A percentile compares a stretch with the other conserved stretches of the same genome.
These are phyloP conservation scores for Solanum verrucosum DNA, from an alignment of 257 asterid genomes.

Conservation along the genomic window DNA sequence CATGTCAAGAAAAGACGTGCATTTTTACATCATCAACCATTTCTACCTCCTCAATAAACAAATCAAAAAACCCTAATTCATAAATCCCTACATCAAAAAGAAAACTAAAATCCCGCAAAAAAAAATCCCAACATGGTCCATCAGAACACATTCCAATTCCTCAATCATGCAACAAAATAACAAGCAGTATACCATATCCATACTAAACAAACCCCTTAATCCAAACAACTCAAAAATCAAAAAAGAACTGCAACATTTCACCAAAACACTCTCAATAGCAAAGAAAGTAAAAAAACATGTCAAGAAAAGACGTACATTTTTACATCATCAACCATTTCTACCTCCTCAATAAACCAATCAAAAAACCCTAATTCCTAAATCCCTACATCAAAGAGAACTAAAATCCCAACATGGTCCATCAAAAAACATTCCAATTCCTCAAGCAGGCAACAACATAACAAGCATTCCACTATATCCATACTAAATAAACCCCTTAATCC, in stretches of 20 bases:
- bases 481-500: not conserved
- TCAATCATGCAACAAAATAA: constrained; percentile 7
- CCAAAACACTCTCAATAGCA: not conserved
- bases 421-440: constrained; percentile 4
- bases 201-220: not conserved
- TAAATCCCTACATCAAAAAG: not conserved
- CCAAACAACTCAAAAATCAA: not conserved
- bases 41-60: not conserved
- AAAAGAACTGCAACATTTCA: not conserved
- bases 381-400: not conserved
- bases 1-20: not conserved
- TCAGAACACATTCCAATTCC: constrained; percentile 1
- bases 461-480: not conserved
- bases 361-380: constrained; percentile 1
- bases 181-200: no score
- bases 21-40: constrained; percentile 28
- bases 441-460: constrained; percentile 2
- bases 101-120: constrained; percentile 5
- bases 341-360: not conserved
- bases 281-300: not conserved
- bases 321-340: constrained; percentile 29
- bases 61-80: not conserved
- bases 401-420: not conserved
- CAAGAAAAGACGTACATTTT: not conserved
- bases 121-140: not conserved